These are phyloP conservation scores for Silene uniflora DNA, from an alignment of 148 eudicot genomes.

Conservation along the genomic window DNA sequence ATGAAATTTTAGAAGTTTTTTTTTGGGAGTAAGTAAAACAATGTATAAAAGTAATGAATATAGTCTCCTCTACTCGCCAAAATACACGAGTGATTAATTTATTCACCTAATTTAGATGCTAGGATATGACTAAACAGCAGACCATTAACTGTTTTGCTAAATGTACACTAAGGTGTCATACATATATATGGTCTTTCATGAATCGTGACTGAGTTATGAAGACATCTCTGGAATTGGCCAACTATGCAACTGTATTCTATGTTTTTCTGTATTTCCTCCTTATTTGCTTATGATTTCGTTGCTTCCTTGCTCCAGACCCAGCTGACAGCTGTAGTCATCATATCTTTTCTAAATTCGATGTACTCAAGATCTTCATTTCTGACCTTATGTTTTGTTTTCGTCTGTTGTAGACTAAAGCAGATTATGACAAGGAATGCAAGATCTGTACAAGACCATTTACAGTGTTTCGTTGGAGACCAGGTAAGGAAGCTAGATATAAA, in stretches of 20 bases:
- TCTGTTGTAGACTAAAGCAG: slow-evolving; percentile 67
- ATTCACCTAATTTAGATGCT: background rate
- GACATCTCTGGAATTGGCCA: background rate
- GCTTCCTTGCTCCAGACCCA: background rate
- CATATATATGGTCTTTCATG: background rate
- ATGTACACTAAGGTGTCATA: background rate
- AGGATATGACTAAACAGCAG: background rate
- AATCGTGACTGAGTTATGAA: too few species aligned
- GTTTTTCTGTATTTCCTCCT: background rate
- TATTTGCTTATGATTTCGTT: background rate
- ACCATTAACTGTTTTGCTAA: background rate
- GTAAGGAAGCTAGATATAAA: slow-evolving; percentile 93
- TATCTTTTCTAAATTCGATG: background rate
- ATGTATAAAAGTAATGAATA: background rate
- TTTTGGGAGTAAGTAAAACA: too few species aligned
- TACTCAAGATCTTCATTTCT: background rate
- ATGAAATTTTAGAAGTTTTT: too few species aligned
- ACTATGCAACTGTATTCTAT: background rate
- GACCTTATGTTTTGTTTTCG: background rate
- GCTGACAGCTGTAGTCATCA: background rate
- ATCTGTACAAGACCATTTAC: slow-evolving; percentile 93
- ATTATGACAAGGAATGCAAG: slow-evolving; percentile 92
- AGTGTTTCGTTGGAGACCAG: slow-evolving; percentile 98
- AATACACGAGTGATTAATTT: background rate
- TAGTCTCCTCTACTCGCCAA: background rate